Evolutionary conservation across 2,329 filamentous ascomycete genomes (phyloP).

Genomic region (Epichloe festucae): DNA sequence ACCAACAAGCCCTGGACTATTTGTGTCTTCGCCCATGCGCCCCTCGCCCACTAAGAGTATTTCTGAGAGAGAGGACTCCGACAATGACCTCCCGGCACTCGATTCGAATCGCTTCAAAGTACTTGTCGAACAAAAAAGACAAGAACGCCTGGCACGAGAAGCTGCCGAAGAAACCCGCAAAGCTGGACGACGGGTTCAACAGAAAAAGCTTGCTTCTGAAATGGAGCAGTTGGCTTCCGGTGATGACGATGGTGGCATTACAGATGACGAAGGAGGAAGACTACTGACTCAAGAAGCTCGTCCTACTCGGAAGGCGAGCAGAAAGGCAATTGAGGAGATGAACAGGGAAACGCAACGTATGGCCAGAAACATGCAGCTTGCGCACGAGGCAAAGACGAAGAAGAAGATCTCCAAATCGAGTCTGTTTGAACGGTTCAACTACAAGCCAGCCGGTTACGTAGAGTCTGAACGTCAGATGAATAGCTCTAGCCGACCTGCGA

Average conservation of each 20-base stretch:
- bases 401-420: conserved; percentile 81
- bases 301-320: conserved; percentile 75
- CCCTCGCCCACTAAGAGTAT: conserved; percentile 18
- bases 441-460: conserved; percentile 31
- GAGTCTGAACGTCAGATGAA: conserved; percentile 11
- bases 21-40: conserved; percentile 38
- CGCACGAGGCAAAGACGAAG: conserved; percentile 78
- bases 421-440: conserved; percentile 76
- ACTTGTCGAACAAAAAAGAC: conserved; percentile 57
- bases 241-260: conserved; percentile 37
- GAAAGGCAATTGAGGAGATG: conserved; percentile 92
- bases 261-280: conserved; percentile 49
- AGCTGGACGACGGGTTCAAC: conserved; percentile 27
- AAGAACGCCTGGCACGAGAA: conserved; percentile 57
- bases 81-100: conserved; percentile 32
- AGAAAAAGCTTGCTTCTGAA: conserved; percentile 22
- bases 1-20: conserved; percentile 33
- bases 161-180: conserved; percentile 39
- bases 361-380: conserved; percentile 77
- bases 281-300: conserved; percentile 56
- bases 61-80: conserved; percentile 26
- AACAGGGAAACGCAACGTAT: conserved; percentile 86
- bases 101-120: conserved; percentile 53
- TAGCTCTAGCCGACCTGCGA: conserved; percentile 43
- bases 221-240: conserved; percentile 22